Conservation (phyloP, 306 rosid species). For the Oxytropis ochrocephala region DNA sequence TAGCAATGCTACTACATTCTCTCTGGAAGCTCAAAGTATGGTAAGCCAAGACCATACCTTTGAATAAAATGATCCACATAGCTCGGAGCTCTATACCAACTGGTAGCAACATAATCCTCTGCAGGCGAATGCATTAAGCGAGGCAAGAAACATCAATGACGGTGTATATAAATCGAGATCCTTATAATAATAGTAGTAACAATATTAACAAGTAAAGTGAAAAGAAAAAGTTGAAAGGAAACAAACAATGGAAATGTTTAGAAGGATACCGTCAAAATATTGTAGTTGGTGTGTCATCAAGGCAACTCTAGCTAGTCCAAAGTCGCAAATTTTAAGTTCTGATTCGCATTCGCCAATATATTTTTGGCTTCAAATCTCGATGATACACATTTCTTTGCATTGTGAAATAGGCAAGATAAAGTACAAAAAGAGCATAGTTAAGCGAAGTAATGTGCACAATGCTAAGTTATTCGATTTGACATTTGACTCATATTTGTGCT, state of each 20-base stretch:
- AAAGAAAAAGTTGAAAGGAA: too few species aligned
- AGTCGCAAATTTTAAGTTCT: constrained; percentile 95
- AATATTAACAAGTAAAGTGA: too few species aligned
- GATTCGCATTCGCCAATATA: constrained; percentile 93
- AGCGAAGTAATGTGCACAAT: background rate
- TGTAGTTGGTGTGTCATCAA: constrained; percentile 89
- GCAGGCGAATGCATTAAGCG: too few species aligned
- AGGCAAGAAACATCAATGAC: too few species aligned
- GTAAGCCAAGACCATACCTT: too few species aligned
- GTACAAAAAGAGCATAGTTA: background rate
- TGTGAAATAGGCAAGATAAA: background rate
- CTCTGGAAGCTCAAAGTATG: too few species aligned
- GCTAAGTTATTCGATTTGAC: background rate
- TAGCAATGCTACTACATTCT: too few species aligned
- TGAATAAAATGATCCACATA: too few species aligned
- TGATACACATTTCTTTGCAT: constrained; percentile 93
- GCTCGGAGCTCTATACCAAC: too few species aligned
- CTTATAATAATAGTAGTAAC: too few species aligned
- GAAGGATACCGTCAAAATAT: constrained; percentile 84
- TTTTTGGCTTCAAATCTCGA: constrained; percentile 93
- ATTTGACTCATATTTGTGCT: background rate
- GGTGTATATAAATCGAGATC: too few species aligned
- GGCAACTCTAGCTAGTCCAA: constrained; percentile 96
- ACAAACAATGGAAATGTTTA: background rate
- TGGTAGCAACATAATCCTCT: too few species aligned